phyloP scores from a whole-genome alignment of 345 rosid species.

The Psidium guajava region DNA sequence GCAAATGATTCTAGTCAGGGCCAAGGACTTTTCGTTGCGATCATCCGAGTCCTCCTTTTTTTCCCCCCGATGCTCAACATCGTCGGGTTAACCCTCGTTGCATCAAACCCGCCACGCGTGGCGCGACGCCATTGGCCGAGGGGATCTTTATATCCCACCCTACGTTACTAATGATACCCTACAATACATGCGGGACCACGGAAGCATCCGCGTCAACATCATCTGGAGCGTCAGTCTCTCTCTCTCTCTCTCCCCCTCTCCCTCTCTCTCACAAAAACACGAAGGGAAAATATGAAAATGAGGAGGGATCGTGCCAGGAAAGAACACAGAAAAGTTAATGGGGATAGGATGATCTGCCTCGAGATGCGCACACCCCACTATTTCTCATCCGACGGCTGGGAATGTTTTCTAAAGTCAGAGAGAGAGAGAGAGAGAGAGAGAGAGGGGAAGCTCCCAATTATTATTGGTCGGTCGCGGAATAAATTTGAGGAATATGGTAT shows the following conservation, averaged over 20 bases:
- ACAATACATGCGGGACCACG: constrained; percentile 1
- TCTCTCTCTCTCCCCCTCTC: neutral
- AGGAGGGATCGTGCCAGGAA: neutral
- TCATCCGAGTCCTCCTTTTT: neutral
- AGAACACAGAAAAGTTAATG: neutral
- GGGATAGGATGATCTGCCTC: neutral
- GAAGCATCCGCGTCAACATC: neutral
- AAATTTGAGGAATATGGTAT: neutral
- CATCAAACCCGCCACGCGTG: neutral
- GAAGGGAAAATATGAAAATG: neutral
- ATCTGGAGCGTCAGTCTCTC: neutral
- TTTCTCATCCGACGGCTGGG: neutral
- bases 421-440: neutral
- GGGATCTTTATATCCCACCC: neutral
- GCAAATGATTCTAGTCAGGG: neutral
- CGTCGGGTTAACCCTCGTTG: neutral
- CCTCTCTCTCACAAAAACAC: neutral
- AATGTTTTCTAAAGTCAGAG: neutral
- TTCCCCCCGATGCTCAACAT: neutral
- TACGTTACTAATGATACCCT: neutral
- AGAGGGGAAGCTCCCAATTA: neutral
- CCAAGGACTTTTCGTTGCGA: neutral
- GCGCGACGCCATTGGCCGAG: neutral
- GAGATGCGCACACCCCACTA: neutral
- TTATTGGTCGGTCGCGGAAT: neutral